Evolutionary conservation across 768 basidiomycete species (phyloP), one percentile per base, ranked within the genome.

Genomic region (Phaeotremella skinneri): DNA sequence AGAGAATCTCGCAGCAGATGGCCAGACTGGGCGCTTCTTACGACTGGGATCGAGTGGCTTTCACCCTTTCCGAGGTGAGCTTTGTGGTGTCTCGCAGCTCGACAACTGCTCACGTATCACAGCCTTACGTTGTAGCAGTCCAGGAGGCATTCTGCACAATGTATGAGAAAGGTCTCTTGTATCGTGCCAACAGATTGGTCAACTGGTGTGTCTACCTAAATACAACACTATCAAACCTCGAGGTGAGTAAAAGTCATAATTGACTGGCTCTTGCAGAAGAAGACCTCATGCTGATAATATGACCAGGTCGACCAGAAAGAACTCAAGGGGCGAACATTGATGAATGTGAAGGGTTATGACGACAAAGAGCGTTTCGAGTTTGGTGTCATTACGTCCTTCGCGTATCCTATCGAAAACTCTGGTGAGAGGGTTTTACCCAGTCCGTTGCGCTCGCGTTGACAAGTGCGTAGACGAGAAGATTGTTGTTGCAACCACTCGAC

Each of bases 121-220:
- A 37, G 21, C 32, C 54, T 56, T 27, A 37, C 30, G 21, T 25
- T 26, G 55, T 56, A 79, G 93, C 91, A 31, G 94, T 98, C 32
- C 81, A 85, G 26, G 92, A 97, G 76, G 89, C 85, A 2, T 99
- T 99, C 79, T 93, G 90, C 76, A 82, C 82, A 31, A 79, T 99
- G 30, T 88, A 92, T 67, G 93, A 98, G 74, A 89, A 90, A 31
- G 92, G 93, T 1, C 83, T 90, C 64, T 75, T 99, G 47, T 98
- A 97, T 78, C 89, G 96, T 26, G 93, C 92, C 2, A 98, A 97
- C 71, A 86, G 94, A 23, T 83, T 99, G 43, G 94, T 98, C 59
- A 96, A 98, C 72, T 98, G 96, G 94, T 99, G 96, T 80, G 89
- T 91, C 48, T 83, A 85, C 75, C 80, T 99, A 59, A 96, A 97